Base-by-base conservation (phyloP, 2,329 filamentous ascomycete species). In the Talaromyces verruculosus region DNA sequence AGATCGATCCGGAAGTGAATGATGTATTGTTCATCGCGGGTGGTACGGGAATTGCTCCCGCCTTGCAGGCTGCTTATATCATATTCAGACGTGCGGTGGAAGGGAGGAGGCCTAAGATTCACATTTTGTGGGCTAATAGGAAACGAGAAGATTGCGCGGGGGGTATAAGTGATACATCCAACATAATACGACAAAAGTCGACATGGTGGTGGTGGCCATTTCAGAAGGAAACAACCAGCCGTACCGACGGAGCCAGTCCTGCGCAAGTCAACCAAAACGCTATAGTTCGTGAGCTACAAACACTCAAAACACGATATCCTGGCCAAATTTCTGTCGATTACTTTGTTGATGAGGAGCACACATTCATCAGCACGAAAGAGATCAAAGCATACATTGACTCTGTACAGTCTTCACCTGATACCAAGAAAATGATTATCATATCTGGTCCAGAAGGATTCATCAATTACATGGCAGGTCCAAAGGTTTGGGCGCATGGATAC, bases 391-490 rank as follows among this genome's bases (percentile, higher is more conserved):
- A 76, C 59, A 71, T 75, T 67, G 65, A 73, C n/a, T 71, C 73
- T 19, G 62, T 63, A 19, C 43, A 57, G 2, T 33, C 65, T 55
- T 39, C 73, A 58, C 63, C 68, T 51, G 69, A 71, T 51, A 71
- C 74, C 53, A 72, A 72, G 69, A 75, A 76, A 67, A 76, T 97
- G 22, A 81, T 97, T n/a, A 83, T 97, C 65, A 86, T 98, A 1
- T 96, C 93, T 0, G 95, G 95, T 0, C 94, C 95, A 0, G 92
- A 96, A 63, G 94, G 95, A 0, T 98, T 98, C 78, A 85, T 98
- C 45, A 85, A 86, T 51, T 85, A 90, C 69, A 91, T 91, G 79
- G 92, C 92, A 2, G 94, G 95, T 1, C 82, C 88, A 10, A 97
- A 96, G 68, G 79, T 86, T 2, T 96, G 92, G 91, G 81, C 84